Conservation (phyloP, 352 stramenopile genomes). For the Globisporangium alternatum region DNA sequence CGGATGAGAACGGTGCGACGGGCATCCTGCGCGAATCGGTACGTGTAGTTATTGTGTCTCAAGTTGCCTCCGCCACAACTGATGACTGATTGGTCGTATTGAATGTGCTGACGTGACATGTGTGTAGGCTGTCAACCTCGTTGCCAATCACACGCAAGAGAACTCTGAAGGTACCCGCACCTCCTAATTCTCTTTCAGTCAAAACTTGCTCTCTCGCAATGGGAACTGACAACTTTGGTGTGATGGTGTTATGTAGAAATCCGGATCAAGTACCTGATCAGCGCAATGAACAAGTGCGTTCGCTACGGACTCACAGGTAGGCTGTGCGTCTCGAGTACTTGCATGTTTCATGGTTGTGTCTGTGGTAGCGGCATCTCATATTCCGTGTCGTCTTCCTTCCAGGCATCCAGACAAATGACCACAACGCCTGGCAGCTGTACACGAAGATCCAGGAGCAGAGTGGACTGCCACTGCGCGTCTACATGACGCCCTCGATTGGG, state of each 20-base stretch:
- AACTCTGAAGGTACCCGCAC: constrained; percentile 46
- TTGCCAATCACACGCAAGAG: constrained; percentile 72
- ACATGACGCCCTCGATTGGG: constrained; percentile 67
- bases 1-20: constrained; percentile 59
- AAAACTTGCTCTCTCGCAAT: neutral
- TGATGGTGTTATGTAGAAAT: constrained; percentile 32
- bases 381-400: neutral
- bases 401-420: constrained; percentile 86
- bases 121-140: constrained; percentile 57
- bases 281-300: constrained; percentile 62
- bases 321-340: neutral
- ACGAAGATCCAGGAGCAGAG: constrained; percentile 53
- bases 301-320: constrained; percentile 70
- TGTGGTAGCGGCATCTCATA: neutral
- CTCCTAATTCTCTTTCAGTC: neutral
- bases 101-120: neutral
- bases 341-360: neutral
- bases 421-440: constrained; percentile 80
- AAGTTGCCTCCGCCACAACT: neutral
- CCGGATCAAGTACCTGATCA: constrained; percentile 54
- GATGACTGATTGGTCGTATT: neutral
- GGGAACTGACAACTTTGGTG: neutral
- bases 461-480: constrained; percentile 70
- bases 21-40: constrained; percentile 73
- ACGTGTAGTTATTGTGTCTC: constrained; percentile 2